phyloP scores from a whole-genome alignment of 1,139 yeast species.

The Scheffersomyces segobiensis region DNA sequence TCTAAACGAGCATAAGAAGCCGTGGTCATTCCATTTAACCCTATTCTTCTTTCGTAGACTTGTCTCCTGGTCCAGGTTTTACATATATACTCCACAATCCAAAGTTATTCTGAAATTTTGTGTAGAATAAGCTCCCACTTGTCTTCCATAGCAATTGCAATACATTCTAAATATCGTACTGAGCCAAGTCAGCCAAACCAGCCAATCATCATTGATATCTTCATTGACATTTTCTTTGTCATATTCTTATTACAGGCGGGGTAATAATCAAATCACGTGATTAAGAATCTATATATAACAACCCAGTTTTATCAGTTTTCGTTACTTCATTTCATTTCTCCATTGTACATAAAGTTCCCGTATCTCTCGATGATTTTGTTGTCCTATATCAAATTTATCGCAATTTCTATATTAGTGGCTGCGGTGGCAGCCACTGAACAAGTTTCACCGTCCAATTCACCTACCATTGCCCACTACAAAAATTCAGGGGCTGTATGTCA shows the following conservation, averaged over 20 bases:
- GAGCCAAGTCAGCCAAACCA: no score
- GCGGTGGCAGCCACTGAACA: background rate
- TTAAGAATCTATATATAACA: background rate
- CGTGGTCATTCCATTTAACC: background rate
- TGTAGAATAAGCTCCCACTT: background rate
- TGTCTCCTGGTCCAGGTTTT: background rate
- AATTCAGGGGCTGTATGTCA: constrained; percentile 1
- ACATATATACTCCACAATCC: background rate
- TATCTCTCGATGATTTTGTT: background rate
- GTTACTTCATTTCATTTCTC: background rate
- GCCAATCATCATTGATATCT: background rate
- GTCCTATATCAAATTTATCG: background rate
- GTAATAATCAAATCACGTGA: background rate
- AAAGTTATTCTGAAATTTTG: no score
- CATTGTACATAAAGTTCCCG: background rate
- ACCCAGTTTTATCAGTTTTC: background rate
- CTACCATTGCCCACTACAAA: background rate
- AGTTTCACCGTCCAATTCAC: background rate
- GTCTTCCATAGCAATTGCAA: background rate
- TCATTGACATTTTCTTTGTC: background rate
- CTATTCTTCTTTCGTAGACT: background rate
- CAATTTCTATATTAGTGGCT: background rate
- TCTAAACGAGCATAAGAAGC: background rate
- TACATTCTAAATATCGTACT: no score
- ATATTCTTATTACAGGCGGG: background rate